phyloP scores from a whole-genome alignment of 2,329 filamentous ascomycete species.

The Cytospora schulzeri region DNA sequence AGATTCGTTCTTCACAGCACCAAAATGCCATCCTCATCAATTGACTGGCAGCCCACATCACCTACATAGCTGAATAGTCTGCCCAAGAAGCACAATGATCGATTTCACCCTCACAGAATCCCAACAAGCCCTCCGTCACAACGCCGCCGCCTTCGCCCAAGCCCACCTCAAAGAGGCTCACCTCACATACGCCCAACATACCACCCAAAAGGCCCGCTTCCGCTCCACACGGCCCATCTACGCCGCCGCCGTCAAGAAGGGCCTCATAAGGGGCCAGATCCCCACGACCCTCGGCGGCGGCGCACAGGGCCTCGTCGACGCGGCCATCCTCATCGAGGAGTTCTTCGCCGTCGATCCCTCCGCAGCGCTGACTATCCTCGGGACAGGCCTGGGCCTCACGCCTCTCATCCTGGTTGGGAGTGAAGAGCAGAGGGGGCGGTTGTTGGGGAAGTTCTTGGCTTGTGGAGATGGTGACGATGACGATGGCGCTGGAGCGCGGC shows the following conservation, averaged over 20 bases:
- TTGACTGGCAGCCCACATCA: no score
- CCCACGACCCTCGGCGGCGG: constrained; percentile 17
- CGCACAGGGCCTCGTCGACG: constrained; percentile 15
- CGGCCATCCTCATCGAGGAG: constrained; percentile 24
- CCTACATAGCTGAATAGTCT: no score
- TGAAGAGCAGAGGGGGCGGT: not conserved
- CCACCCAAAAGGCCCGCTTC: constrained; percentile 19
- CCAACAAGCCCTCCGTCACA: constrained; percentile 9
- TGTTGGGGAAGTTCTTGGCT: constrained; percentile 9
- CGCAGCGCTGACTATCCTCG: constrained; percentile 22
- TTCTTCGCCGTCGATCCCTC: constrained; percentile 22
- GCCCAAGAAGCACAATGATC: constrained; percentile 19
- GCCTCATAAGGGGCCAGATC: constrained; percentile 22
- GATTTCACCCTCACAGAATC: constrained; percentile 11
- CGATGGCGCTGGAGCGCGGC: no score
- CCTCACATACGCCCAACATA: not conserved
- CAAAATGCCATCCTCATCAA: no score
- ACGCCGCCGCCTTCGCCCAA: constrained; percentile 15
- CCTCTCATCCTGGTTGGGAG: constrained; percentile 15
- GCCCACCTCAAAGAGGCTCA: constrained; percentile 3
- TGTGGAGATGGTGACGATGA: no score
- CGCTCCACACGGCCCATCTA: constrained; percentile 14
- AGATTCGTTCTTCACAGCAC: no score
- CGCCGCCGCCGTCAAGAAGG: constrained; percentile 6
- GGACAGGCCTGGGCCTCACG: constrained; percentile 21